Percentiles rank a stretch among this genome's conserved stretches.
phyloP scores from a whole-genome alignment of 495 filamentous ascomycete species.

The Penicillium taxi region DNA sequence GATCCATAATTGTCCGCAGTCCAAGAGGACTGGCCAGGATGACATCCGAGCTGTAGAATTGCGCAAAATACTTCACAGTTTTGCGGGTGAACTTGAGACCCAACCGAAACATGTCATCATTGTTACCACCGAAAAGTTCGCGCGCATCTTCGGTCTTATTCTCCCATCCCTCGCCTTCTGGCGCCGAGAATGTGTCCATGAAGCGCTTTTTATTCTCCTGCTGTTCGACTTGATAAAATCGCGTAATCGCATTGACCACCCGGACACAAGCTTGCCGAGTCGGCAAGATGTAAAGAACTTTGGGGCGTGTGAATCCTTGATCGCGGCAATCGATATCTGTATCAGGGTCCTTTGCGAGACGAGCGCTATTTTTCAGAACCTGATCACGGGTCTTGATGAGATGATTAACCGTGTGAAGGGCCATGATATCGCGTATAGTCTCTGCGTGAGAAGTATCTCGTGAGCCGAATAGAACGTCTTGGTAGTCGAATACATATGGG shows the following conservation, averaged over 20 bases:
- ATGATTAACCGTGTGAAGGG: slow-evolving; percentile 82
- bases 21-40: slow-evolving; percentile 86
- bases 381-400: slow-evolving; percentile 87
- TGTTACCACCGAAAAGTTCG: slow-evolving; percentile 86
- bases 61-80: slow-evolving; percentile 86
- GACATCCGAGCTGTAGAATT: slow-evolving; percentile 94
- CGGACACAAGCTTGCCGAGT: slow-evolving; percentile 77
- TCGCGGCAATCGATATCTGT: slow-evolving; percentile 75
- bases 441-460: slow-evolving; percentile 57
- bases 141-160: slow-evolving; percentile 81
- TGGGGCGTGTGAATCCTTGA: slow-evolving; percentile 92
- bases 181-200: slow-evolving; percentile 63
- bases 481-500: slow-evolving; percentile 57
- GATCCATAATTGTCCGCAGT: slow-evolving; percentile 79
- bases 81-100: slow-evolving; percentile 93
- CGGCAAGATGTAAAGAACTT: slow-evolving; percentile 80
- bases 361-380: slow-evolving; percentile 85
- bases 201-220: slow-evolving; percentile 95
- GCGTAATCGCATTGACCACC: slow-evolving; percentile 63
- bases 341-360: slow-evolving; percentile 51
- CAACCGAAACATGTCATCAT: slow-evolving; percentile 91
- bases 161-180: slow-evolving; percentile 51
- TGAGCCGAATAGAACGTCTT: slow-evolving; percentile 71
- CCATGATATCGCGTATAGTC: slow-evolving; percentile 61
- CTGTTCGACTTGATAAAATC: slow-evolving; percentile 71